These are phyloP conservation scores for Aspergillus sp. DNA, from an alignment of 2,329 filamentous ascomycete genomes.

Conservation along the genomic window DNA sequence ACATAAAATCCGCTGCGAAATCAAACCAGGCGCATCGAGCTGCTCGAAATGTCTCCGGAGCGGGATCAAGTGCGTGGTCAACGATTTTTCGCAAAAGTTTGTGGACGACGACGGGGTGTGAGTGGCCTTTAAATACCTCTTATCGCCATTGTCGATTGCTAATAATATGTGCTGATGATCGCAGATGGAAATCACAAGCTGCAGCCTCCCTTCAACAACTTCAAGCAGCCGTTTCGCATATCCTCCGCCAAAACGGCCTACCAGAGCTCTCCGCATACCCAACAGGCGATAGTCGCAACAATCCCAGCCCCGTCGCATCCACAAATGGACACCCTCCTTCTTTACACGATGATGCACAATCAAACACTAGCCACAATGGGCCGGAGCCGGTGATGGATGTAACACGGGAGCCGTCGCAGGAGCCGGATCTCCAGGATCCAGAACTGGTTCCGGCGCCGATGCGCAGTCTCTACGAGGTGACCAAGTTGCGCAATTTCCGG, in stretches of 20 bases:
- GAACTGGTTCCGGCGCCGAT: conserved; percentile 46
- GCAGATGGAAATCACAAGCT: conserved; percentile 42
- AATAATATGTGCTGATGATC: not conserved
- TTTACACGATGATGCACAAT: conserved; percentile 21
- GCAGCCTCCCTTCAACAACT: conserved; percentile 37
- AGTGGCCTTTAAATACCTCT: conserved; percentile 15
- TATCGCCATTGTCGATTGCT: not conserved
- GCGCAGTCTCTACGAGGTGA: conserved; percentile 50
- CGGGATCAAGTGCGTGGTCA: conserved; percentile 47
- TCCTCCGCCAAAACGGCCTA: conserved; percentile 38
- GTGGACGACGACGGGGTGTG: conserved; percentile 49
- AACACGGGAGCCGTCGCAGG: conserved; percentile 41
- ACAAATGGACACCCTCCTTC: conserved; percentile 18
- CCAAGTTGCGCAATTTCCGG: conserved; percentile 40
- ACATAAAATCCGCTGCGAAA: conserved; percentile 51
- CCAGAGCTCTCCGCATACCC: conserved; percentile 36
- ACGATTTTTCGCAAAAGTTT: conserved; percentile 51
- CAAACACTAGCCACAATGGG: conserved; percentile 20
- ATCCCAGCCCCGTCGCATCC: conserved; percentile 23
- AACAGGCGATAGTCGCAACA: conserved; percentile 20
- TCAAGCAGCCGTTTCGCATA: conserved; percentile 40
- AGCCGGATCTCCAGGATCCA: conserved; percentile 34
- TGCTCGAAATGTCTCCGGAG: conserved; percentile 47
- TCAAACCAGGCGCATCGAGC: conserved; percentile 39
- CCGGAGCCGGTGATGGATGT: conserved; percentile 34